Percentiles rank a stretch among this genome's conserved stretches.
Conservation (phyloP, 2,329 filamentous ascomycete genomes). For the Verticillium isaacii region DNA sequence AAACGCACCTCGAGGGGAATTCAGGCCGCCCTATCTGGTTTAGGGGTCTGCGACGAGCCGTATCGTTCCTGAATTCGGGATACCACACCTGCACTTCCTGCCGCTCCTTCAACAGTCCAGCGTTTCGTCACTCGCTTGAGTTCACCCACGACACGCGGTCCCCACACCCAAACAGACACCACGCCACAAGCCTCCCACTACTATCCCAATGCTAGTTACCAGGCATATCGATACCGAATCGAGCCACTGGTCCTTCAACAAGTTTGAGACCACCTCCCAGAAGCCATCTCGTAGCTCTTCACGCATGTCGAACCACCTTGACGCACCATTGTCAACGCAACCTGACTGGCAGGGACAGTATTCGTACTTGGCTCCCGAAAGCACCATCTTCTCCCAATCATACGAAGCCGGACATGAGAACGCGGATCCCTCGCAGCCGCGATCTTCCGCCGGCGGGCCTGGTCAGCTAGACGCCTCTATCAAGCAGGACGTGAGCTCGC, state of each 20-base stretch:
- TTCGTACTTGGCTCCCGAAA: slow-evolving; percentile 43
- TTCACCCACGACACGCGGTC: neutral
- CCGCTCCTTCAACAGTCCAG: neutral
- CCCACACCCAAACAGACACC: slow-evolving; percentile 8
- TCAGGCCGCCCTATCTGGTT: neutral
- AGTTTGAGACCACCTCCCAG: slow-evolving; percentile 42
- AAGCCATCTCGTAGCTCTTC: slow-evolving; percentile 35
- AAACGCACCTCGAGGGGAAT: neutral
- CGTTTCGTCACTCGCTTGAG: neutral
- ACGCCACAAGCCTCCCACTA: slow-evolving; percentile 4
- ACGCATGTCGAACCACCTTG: slow-evolving; percentile 56
- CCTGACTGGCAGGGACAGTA: slow-evolving; percentile 54
- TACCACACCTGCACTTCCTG: neutral
- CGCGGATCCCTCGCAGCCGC: slow-evolving; percentile 28
- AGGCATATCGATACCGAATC: slow-evolving; percentile 49
- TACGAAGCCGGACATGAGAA: slow-evolving; percentile 37
- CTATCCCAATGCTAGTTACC: slow-evolving; percentile 51
- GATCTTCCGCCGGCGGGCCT: slow-evolving; percentile 27
- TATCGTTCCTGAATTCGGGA: neutral
- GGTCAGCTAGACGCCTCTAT: slow-evolving; percentile 61
- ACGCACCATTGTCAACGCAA: slow-evolving; percentile 46
- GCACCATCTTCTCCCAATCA: slow-evolving; percentile 37
- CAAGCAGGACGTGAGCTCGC: slow-evolving; percentile 43
- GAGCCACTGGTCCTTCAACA: slow-evolving; percentile 50
- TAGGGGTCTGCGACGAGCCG: neutral